Percentiles rank a stretch among this genome's conserved stretches.
Evolutionary conservation across 495 filamentous ascomycete genomes (phyloP).

Genomic region (Penicillium bialowiezense): DNA sequence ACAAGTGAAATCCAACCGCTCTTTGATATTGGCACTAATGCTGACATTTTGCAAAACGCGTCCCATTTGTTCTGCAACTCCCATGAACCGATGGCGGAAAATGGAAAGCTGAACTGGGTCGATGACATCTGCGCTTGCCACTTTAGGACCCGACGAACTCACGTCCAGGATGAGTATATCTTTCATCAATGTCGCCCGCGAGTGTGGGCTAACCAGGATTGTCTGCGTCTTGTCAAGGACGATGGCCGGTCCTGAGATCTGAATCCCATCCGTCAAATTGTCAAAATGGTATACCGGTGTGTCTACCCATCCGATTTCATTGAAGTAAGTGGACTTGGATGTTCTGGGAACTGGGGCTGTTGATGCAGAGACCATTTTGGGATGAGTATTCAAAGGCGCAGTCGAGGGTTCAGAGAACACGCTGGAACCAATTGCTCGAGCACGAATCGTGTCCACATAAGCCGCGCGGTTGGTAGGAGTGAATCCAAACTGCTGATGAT

Average conservation of each 20-base stretch:
- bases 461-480: constrained; percentile 59
- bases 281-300: constrained; percentile 80
- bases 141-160: constrained; percentile 63
- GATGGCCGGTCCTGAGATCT: constrained; percentile 77
- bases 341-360: constrained; percentile 42
- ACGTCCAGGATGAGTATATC: constrained; percentile 73
- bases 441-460: constrained; percentile 73
- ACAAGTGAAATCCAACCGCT: constrained; percentile 38
- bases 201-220: constrained; percentile 75
- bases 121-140: constrained; percentile 35
- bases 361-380: background rate
- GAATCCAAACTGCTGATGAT: constrained; percentile 91
- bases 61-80: constrained; percentile 41
- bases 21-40: constrained; percentile 37
- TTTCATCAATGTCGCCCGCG: constrained; percentile 49
- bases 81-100: constrained; percentile 77
- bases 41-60: constrained; percentile 31
- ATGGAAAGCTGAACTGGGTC: constrained; percentile 86
- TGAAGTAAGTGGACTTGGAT: constrained; percentile 12
- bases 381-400: background rate
- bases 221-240: constrained; percentile 90
- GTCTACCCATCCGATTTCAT: constrained; percentile 55
- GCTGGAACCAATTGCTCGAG: constrained; percentile 62
- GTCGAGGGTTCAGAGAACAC: background rate
- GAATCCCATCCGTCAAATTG: constrained; percentile 64